Evolutionary conservation across 1,284 basidiomycete genomes (phyloP), one percentile per base, ranked within the genome.

Genomic region (Puccinia polysora): DNA sequence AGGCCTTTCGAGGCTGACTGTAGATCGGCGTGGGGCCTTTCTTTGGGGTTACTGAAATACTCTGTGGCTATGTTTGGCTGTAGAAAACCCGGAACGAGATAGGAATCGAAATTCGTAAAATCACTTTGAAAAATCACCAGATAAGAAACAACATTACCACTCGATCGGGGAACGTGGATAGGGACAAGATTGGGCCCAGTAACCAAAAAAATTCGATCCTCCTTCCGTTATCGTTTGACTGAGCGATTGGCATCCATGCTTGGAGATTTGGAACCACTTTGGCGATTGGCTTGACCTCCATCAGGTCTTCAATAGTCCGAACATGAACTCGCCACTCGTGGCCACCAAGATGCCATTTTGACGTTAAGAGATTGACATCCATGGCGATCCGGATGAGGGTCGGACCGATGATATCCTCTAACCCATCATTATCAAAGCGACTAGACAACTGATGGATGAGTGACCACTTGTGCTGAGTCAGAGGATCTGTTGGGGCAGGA

Each of bases 11-110:
- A 88, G 2, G 91, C 89, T 0, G 90, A 88, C 47, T 91, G 87
- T n/a, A 94, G 82, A 76, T 94, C 90, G 12, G 83, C 83, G 8
- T 84, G 83, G 49, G 85, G 84, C 34, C 89, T 84, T 71, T 88
- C 88, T n/a, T 88, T 87, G 0, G 89, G 85, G 34, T 93, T 88
- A 0, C 89, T 86, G 79, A 94, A 96, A 79, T 93, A 94, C 0
- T 86, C 84, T 74, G 85, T 83, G 10, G 88, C 85, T 70, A 97
- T 86, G 20, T 81, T 81, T 10, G 91, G 89, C 92, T 95, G 75
- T 12, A 15, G 20, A 20, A n/a, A 25, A 4, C 20, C 28, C 55
- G 36, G n/a, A 28, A 63, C 7, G 1, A 43, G 3, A 30, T 1
- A 30, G 23, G 10, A 15, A 43, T 43, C 2, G 30, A 47, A 50